Base-by-base conservation (phyloP, 176 grass and related monocot species). In the Oryza nivara region DNA sequence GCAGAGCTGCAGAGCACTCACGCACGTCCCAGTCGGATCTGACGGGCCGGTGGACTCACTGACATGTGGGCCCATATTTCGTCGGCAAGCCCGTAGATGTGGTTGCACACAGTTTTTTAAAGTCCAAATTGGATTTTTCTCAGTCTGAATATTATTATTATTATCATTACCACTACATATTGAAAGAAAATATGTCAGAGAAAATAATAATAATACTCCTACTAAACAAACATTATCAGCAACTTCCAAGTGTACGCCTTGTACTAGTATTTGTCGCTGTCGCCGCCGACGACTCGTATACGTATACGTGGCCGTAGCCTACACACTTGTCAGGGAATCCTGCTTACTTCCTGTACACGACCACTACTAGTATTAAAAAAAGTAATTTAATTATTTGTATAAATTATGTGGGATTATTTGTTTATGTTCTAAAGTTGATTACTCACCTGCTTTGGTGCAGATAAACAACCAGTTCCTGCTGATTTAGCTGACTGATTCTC, bases 1-100 rank as follows among this genome's bases (percentile, higher is more conserved):
- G 6, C 9, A 10, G 40, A 43, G 30, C 35, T 6, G 6, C 9
- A 10, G 40, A 43, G 30, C 35, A n/a, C 61, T 78, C 67, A 35
- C 74, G 56, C 67, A 45, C 74, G 56, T 88, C 74, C 60, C 74
- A 16, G 52, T 78, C 80, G 28, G 52, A 83, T 49, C 15, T 19
- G 65, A 14, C 26, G 9, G 9, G 67, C 41, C 46, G 52, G 30
- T 40, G 15, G 38, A 5, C 11, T 9, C 3, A 35, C 41, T 63
- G 72, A 77, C n/a, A 0, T 0, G 40, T 77, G 66, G 80, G 43
- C 0, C 54, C 66, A 61, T 36, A 6, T n/a, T 14, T 2, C 48
- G 65, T 82, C 65, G 72, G 23, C 78, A 35, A 49, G 78, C 5
- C 19, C 28, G 12, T 10, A 14, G 60, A 51, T 80, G 70, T 69